Conservation (phyloP, 768 basidiomycete species). For the Lactifluus pinguis region DNA sequence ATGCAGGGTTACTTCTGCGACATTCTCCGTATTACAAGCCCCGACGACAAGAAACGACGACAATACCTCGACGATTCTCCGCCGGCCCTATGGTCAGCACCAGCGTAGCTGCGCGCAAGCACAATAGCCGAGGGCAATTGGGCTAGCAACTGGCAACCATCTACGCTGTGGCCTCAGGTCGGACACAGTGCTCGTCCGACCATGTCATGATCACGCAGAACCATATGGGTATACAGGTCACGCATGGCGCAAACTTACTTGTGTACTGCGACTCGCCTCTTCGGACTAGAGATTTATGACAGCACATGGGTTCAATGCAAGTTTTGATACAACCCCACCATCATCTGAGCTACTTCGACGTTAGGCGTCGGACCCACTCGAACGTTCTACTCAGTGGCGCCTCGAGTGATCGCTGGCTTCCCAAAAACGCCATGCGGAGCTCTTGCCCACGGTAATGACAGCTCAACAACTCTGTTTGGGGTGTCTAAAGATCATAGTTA, state of each 20-base stretch:
- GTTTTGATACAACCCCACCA: not conserved
- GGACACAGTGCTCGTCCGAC: not conserved
- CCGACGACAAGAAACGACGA: constrained; percentile 12
- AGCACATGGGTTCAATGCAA: not conserved
- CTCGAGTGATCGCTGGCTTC: not conserved
- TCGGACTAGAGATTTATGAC: not conserved
- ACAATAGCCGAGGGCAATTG: not conserved
- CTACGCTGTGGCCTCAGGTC: not conserved
- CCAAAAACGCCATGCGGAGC: not conserved
- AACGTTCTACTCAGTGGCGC: not conserved
- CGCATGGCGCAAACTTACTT: not conserved
- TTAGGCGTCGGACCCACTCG: not conserved
- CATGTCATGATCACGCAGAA: not conserved
- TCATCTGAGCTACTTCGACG: not conserved
- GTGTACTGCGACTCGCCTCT: not conserved
- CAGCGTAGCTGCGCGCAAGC: not conserved
- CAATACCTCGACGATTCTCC: constrained; percentile 18
- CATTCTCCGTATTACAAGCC: not conserved
- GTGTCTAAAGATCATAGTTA: not conserved
- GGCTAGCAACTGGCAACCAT: constrained; percentile 6
- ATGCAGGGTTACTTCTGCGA: not conserved
- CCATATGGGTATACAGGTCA: not conserved
- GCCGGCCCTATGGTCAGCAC: not conserved
- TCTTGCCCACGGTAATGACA: not conserved
- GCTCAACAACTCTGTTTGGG: not conserved